phyloP scores from a whole-genome alignment of 352 stramenopile genomes.

The Globisporangium cederbergense region DNA sequence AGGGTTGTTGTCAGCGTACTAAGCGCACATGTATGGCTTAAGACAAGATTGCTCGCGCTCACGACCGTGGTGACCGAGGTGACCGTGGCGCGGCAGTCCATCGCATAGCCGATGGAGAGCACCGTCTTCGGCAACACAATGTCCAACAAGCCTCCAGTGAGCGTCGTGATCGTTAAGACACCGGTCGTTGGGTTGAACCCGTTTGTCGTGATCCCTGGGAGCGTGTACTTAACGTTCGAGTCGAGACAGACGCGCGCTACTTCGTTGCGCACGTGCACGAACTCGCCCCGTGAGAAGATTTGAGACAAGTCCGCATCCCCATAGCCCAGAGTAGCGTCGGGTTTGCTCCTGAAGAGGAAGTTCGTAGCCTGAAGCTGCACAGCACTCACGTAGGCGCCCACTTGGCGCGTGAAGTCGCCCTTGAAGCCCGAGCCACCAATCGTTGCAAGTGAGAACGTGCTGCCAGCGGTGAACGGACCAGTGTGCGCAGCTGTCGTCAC shows the following conservation, averaged over 20 bases:
- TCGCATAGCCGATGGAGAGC: slow-evolving; percentile 37
- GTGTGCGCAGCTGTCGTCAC: slow-evolving; percentile 70
- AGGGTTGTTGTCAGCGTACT: slow-evolving; percentile 18
- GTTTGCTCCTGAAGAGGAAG: slow-evolving; percentile 52
- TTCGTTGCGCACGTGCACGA: slow-evolving; percentile 54
- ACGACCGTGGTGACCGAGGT: slow-evolving; percentile 15
- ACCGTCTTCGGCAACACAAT: slow-evolving; percentile 31
- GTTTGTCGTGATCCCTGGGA: slow-evolving; percentile 33
- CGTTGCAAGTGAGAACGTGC: slow-evolving; percentile 64
- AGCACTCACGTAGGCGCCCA: slow-evolving; percentile 44
- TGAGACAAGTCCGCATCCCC: slow-evolving; percentile 29
- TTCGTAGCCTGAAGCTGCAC: slow-evolving; percentile 23
- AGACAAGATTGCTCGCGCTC: slow-evolving; percentile 21
- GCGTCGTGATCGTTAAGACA: slow-evolving; percentile 41
- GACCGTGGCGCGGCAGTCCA: slow-evolving; percentile 31
- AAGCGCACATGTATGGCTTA: slow-evolving; percentile 30
- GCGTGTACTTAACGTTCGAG: slow-evolving; percentile 38
- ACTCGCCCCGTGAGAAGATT: slow-evolving; percentile 60
- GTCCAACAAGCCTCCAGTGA: slow-evolving; percentile 24
- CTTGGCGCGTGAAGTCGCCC: slow-evolving; percentile 40
- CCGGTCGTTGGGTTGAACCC: slow-evolving; percentile 24
- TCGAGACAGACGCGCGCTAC: slow-evolving; percentile 66
- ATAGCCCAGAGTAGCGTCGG: slow-evolving; percentile 32
- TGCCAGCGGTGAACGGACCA: slow-evolving; percentile 54
- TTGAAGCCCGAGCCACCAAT: slow-evolving; percentile 42